A percentile compares a stretch with the other conserved stretches of the same genome.
phyloP scores from a whole-genome alignment of 805 yeast genomes.

The Naumovozyma castellii region DNA sequence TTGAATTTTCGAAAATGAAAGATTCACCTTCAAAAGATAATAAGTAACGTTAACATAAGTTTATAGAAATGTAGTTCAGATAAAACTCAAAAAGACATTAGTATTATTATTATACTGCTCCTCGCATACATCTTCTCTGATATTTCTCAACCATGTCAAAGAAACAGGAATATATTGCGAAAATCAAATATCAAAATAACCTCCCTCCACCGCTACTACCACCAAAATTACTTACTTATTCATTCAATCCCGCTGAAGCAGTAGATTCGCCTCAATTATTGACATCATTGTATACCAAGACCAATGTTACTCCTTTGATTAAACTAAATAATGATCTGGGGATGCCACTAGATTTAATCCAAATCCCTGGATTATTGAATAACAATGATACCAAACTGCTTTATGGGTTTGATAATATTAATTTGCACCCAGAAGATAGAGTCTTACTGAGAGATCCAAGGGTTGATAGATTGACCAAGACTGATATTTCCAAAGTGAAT shows the following conservation, averaged over 20 bases:
- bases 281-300: slow-evolving; percentile 63
- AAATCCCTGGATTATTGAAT: slow-evolving; percentile 59
- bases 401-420: slow-evolving; percentile 32
- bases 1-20: too few relatives aligned
- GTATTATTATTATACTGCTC: not conserved
- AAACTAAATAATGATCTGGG: slow-evolving; percentile 57
- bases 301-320: slow-evolving; percentile 56
- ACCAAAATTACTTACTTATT: slow-evolving; percentile 66
- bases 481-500: slow-evolving; percentile 41
- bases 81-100: too few relatives aligned
- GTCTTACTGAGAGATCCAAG: slow-evolving; percentile 74
- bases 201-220: slow-evolving; percentile 91
- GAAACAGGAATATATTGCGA: slow-evolving; percentile 72
- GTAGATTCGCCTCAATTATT: slow-evolving; percentile 48
- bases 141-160: slow-evolving; percentile 28
- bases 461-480: slow-evolving; percentile 28
- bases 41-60: too few relatives aligned
- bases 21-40: too few relatives aligned
- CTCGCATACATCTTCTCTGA: not conserved
- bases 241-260: slow-evolving; percentile 32
- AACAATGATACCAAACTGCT: slow-evolving; percentile 41
- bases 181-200: slow-evolving; percentile 72
- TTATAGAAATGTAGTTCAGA: too few relatives aligned
- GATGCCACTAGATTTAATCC: slow-evolving; percentile 63
- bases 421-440: slow-evolving; percentile 70